Percentiles rank a stretch among this genome's conserved stretches.
Conservation (phyloP, 2,329 filamentous ascomycete genomes). For the Xylariomycetidae sp. region DNA sequence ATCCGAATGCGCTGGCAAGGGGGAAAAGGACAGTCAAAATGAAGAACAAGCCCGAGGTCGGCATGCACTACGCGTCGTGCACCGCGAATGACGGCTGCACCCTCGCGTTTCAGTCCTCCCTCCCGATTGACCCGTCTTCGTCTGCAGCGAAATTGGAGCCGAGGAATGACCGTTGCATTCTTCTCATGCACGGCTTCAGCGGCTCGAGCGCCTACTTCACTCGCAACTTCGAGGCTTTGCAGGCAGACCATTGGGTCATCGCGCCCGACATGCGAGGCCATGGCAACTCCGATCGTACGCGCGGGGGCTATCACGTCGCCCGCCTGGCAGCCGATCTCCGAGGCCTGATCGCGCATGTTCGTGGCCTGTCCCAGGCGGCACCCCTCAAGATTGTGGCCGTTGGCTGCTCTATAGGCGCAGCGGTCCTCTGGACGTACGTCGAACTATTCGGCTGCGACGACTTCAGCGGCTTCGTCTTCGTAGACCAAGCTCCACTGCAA, state of each 20-base stretch:
- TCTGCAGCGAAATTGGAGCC: no score
- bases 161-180: slow-evolving; percentile 21
- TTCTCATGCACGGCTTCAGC: slow-evolving; percentile 37
- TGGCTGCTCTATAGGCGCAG: slow-evolving; percentile 37
- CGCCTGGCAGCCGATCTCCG: slow-evolving; percentile 34
- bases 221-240: slow-evolving; percentile 27
- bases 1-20: no score
- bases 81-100: slow-evolving; percentile 29
- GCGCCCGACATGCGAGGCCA: slow-evolving; percentile 36
- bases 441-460: slow-evolving; percentile 31
- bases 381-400: slow-evolving; percentile 27
- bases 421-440: slow-evolving; percentile 35
- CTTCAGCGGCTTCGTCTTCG: slow-evolving; percentile 31
- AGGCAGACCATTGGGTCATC: slow-evolving; percentile 29
- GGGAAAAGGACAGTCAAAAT: no score
- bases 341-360: slow-evolving; percentile 26
- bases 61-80: slow-evolving; percentile 25
- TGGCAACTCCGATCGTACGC: slow-evolving; percentile 26
- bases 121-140: no score
- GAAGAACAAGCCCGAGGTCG: slow-evolving; percentile 7
- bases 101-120: slow-evolving; percentile 32
- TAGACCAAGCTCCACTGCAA: slow-evolving; percentile 37
- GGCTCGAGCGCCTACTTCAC: slow-evolving; percentile 35
- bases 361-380: background rate
- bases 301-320: slow-evolving; percentile 35